Percentiles rank a stretch among this genome's conserved stretches.
Conservation (phyloP, 495 filamentous ascomycete species). For the Chaetomidium leptoderma region DNA sequence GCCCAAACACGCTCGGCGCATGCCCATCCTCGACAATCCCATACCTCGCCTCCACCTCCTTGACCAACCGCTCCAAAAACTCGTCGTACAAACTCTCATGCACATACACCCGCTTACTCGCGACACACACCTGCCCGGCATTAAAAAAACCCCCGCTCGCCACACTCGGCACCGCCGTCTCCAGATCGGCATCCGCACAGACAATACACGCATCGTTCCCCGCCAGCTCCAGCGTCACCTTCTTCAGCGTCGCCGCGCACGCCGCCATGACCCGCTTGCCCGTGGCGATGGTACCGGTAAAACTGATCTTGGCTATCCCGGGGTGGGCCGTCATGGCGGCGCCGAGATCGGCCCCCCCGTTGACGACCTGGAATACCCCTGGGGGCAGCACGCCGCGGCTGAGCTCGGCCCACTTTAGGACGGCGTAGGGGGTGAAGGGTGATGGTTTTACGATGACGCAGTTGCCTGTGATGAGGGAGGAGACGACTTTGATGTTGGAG, state of each 20-base stretch:
- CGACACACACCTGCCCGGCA: constrained; percentile 53
- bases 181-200: constrained; percentile 61
- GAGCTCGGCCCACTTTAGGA: constrained; percentile 60
- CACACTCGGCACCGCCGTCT: constrained; percentile 49
- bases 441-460: constrained; percentile 61
- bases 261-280: constrained; percentile 61
- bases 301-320: constrained; percentile 62
- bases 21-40: constrained; percentile 46
- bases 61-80: constrained; percentile 53
- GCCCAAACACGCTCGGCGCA: constrained; percentile 45
- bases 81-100: constrained; percentile 62
- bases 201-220: constrained; percentile 68
- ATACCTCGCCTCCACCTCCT: constrained; percentile 49
- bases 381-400: constrained; percentile 57
- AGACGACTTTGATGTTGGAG: constrained; percentile 51
- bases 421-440: constrained; percentile 65
- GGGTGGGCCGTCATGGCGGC: constrained; percentile 54
- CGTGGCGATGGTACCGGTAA: constrained; percentile 62
- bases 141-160: constrained; percentile 56
- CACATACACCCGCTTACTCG: constrained; percentile 63
- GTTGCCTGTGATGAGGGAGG: constrained; percentile 57
- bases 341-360: constrained; percentile 62
- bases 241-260: constrained; percentile 59
- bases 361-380: constrained; percentile 63
- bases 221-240: constrained; percentile 49